These are phyloP conservation scores for Leishmania mexicana DNA, from an alignment of 208 protist genomes.

Conservation along the genomic window DNA sequence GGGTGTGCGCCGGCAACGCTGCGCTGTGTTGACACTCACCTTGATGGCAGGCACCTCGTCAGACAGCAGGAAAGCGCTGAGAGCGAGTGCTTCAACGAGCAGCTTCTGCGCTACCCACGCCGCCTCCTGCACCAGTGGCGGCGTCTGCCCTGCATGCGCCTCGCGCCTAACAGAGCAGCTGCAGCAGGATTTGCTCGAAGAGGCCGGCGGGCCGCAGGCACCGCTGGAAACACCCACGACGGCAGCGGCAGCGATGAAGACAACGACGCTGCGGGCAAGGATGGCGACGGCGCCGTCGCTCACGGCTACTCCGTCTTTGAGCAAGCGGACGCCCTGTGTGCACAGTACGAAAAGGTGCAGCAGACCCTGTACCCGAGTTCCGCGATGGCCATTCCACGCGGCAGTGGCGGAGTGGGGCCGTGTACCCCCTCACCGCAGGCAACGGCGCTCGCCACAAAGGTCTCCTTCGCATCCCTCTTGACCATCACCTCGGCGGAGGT, in stretches of 20 bases:
- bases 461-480: neutral
- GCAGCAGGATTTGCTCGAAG: neutral
- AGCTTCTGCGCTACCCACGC: conserved; percentile 15
- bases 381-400: neutral
- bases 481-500: neutral
- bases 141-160: conserved; percentile 26
- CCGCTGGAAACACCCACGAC: neutral
- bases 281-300: neutral
- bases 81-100: conserved; percentile 15
- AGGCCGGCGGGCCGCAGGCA: neutral
- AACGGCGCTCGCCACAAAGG: neutral
- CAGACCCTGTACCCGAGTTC: neutral
- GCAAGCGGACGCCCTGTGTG: neutral
- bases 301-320: conserved; percentile 2
- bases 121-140: conserved; percentile 25
- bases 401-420: neutral
- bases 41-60: neutral
- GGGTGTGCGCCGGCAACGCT: conserved; percentile 6
- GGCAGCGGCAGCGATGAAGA: neutral
- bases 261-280: neutral
- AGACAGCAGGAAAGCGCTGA: neutral
- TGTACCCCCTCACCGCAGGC: neutral
- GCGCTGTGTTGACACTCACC: neutral
- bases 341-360: conserved; percentile 1
- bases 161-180: neutral